phyloP scores from a whole-genome alignment of 345 rosid species.

The Citrus medica region DNA sequence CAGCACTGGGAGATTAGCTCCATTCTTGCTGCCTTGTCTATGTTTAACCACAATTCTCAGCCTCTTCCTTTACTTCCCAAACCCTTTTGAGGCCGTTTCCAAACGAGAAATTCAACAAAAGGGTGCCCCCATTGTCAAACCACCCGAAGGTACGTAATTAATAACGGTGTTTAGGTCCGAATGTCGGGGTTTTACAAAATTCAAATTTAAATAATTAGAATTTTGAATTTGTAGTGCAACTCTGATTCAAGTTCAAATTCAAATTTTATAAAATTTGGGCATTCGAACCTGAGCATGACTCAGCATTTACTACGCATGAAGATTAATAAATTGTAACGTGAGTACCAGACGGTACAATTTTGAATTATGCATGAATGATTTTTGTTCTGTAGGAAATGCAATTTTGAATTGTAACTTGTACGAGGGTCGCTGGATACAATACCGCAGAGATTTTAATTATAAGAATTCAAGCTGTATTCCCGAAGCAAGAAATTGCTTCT shows the following conservation, averaged over 20 bases:
- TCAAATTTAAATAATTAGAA: no score
- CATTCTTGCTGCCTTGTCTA: neutral
- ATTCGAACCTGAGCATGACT: no score
- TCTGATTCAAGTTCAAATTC: no score
- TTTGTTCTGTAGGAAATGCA: conserved; percentile 6
- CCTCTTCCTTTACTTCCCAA: neutral
- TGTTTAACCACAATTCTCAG: neutral
- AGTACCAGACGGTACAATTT: no score
- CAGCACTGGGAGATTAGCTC: neutral
- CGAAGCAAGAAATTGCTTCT: conserved; percentile 64
- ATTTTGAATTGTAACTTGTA: conserved; percentile 50
- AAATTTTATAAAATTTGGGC: no score
- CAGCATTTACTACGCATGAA: no score
- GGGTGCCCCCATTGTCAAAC: neutral
- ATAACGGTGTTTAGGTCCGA: no score
- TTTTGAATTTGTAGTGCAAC: no score
- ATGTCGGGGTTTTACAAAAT: no score
- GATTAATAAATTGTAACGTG: no score
- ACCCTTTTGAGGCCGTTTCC: neutral
- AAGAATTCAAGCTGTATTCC: conserved; percentile 78
- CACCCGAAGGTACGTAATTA: conserved; percentile 14
- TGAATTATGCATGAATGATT: no score
- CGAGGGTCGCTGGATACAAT: conserved; percentile 70
- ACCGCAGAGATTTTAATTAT: conserved; percentile 41
- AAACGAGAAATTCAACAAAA: neutral